phyloP scores from a whole-genome alignment of 495 filamentous ascomycete genomes.

The Daldinia grandis region DNA sequence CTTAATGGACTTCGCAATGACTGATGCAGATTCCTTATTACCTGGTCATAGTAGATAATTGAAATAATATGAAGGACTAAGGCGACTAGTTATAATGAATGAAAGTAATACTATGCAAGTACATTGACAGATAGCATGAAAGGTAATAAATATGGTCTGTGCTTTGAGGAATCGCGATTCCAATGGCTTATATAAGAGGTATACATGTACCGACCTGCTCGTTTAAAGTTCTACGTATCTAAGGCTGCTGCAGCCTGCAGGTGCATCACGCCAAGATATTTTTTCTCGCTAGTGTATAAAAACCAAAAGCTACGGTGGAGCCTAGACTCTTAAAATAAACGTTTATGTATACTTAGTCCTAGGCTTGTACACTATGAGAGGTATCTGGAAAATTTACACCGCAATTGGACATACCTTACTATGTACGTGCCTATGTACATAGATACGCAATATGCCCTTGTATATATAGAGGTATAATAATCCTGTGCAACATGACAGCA shows the following conservation, averaged over 20 bases:
- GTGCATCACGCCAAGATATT: conserved; percentile 16
- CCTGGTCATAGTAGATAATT: background rate
- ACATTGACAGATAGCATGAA: background rate
- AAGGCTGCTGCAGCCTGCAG: conserved; percentile 17
- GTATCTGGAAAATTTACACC: background rate
- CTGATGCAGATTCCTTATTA: background rate
- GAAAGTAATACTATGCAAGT: background rate
- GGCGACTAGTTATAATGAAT: background rate
- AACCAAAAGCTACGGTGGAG: conserved; percentile 30
- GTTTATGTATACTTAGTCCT: background rate
- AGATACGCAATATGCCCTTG: background rate
- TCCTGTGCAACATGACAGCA: background rate
- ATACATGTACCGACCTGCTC: background rate
- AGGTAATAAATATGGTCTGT: conserved; percentile 13
- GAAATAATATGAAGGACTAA: background rate
- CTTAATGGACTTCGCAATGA: background rate
- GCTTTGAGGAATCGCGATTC: conserved; percentile 27
- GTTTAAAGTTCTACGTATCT: conserved; percentile 4
- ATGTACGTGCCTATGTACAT: background rate
- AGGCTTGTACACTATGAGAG: background rate
- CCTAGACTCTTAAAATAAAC: conserved; percentile 35
- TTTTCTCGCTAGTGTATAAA: conserved; percentile 5
- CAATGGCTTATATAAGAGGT: background rate
- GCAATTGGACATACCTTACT: background rate
- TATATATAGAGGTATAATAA: background rate